These are phyloP conservation scores for Sordariomycetes sp. DNA, from an alignment of 2,329 filamentous ascomycete genomes.

Conservation along the genomic window DNA sequence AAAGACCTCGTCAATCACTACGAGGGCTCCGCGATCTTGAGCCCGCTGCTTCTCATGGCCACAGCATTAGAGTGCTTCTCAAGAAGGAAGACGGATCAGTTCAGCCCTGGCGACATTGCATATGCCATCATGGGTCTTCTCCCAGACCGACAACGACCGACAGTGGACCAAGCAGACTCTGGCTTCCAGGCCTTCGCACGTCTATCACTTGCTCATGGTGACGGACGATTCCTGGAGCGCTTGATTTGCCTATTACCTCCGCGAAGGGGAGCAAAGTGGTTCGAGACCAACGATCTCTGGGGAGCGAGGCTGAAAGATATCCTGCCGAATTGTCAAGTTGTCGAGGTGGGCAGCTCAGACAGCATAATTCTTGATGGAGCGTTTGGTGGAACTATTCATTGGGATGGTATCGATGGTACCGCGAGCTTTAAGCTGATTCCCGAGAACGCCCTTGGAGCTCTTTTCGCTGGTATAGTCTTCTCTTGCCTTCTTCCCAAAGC, in stretches of 20 bases:
- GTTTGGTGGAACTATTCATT: constrained; percentile 27
- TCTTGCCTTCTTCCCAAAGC: background rate
- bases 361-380: constrained; percentile 26
- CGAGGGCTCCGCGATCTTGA: constrained; percentile 28
- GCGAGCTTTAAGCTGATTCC: constrained; percentile 1
- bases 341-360: constrained; percentile 28
- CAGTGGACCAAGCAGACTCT: constrained; percentile 25
- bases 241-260: constrained; percentile 31
- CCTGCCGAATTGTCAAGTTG: constrained; percentile 27
- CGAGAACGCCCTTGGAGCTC: background rate
- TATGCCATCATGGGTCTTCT: constrained; percentile 36
- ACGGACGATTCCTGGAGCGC: constrained; percentile 31
- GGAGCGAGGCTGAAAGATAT: constrained; percentile 33
- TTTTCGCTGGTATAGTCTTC: background rate
- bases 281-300: constrained; percentile 28
- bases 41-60: constrained; percentile 27
- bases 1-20: constrained; percentile 35
- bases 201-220: constrained; percentile 34
- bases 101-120: constrained; percentile 27
- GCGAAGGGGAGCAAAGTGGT: constrained; percentile 22
- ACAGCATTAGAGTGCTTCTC: constrained; percentile 22
- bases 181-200: constrained; percentile 37
- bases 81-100: constrained; percentile 22
- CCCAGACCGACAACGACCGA: constrained; percentile 23
- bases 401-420: constrained; percentile 18